phyloP scores from a whole-genome alignment of 2,329 filamentous ascomycete species.

The Monosporascus sp. region DNA sequence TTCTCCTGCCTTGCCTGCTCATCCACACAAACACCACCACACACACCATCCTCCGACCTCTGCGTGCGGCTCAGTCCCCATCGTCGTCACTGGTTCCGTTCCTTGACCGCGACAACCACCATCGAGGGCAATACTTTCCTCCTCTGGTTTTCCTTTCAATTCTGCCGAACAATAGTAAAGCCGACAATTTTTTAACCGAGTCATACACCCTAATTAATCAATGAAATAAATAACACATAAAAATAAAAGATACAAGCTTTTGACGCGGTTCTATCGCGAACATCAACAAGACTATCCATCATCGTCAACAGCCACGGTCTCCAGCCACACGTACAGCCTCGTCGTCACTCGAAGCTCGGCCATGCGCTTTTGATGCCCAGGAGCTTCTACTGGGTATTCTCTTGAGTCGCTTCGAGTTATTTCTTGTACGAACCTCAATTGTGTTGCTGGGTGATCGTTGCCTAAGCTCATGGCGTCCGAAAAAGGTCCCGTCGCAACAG shows the following conservation, averaged over 20 bases:
- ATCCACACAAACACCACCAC: not conserved
- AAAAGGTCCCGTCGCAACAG: constrained; percentile 47
- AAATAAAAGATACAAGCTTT: constrained; percentile 6
- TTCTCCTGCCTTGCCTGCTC: not conserved
- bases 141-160: not conserved
- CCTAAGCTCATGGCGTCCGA: constrained; percentile 47
- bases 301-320: constrained; percentile 28
- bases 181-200: not conserved
- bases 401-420: constrained; percentile 14
- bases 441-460: constrained; percentile 13
- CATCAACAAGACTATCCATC: constrained; percentile 25
- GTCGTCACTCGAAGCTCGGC: constrained; percentile 20
- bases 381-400: constrained; percentile 16
- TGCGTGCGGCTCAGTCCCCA: not conserved
- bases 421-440: constrained; percentile 20
- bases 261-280: constrained; percentile 19
- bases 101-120: not conserved
- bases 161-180: not conserved
- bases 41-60: not conserved
- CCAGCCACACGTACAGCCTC: constrained; percentile 31
- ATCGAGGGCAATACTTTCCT: not conserved
- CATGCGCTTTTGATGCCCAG: constrained; percentile 29
- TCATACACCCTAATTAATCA: constrained; percentile 1
- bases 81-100: not conserved
- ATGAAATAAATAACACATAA: constrained; percentile 5